Conservation (phyloP, 495 filamentous ascomycete genomes). For the Penicillium silybi region DNA sequence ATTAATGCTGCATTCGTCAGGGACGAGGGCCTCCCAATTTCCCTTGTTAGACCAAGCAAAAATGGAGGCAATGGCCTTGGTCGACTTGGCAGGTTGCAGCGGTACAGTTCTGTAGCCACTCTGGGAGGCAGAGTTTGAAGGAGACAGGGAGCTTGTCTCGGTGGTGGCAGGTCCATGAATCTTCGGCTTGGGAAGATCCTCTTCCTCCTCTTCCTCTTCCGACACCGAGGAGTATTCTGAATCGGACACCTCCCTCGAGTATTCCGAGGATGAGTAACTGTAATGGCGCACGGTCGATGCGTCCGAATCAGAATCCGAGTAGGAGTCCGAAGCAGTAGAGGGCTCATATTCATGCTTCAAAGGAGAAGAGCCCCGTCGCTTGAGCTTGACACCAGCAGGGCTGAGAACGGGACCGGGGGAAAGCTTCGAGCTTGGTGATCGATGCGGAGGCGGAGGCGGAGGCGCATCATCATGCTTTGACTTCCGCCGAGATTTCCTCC, state of each 20-base stretch:
- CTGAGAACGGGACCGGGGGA: constrained; percentile 49
- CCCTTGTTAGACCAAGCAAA: constrained; percentile 83
- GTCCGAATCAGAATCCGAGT: constrained; percentile 45
- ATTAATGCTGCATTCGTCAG: constrained; percentile 72
- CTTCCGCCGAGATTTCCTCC: constrained; percentile 28
- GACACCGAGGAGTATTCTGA: constrained; percentile 42
- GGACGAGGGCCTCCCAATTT: constrained; percentile 73
- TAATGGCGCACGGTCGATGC: constrained; percentile 50
- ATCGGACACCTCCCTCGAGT: constrained; percentile 38
- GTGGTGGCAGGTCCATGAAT: constrained; percentile 32
- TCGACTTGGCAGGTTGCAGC: constrained; percentile 48
- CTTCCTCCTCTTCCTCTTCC: constrained; percentile 50
- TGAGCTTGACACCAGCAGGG: constrained; percentile 39
- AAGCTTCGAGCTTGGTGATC: constrained; percentile 48
- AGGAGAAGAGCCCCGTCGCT: constrained; percentile 81
- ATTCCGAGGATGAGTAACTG: constrained; percentile 44
- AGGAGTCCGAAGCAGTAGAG: constrained; percentile 65
- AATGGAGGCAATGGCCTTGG: constrained; percentile 69
- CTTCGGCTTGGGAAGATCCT: constrained; percentile 16
- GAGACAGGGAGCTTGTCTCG: constrained; percentile 54
- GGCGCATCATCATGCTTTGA: constrained; percentile 36
- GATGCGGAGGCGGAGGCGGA: constrained; percentile 52
- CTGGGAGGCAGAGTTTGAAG: constrained; percentile 76
- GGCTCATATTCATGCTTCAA: constrained; percentile 98
- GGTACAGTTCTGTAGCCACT: constrained; percentile 57